phyloP scores from a whole-genome alignment of 306 rosid genomes.

The Pyrus bretschneideri region DNA sequence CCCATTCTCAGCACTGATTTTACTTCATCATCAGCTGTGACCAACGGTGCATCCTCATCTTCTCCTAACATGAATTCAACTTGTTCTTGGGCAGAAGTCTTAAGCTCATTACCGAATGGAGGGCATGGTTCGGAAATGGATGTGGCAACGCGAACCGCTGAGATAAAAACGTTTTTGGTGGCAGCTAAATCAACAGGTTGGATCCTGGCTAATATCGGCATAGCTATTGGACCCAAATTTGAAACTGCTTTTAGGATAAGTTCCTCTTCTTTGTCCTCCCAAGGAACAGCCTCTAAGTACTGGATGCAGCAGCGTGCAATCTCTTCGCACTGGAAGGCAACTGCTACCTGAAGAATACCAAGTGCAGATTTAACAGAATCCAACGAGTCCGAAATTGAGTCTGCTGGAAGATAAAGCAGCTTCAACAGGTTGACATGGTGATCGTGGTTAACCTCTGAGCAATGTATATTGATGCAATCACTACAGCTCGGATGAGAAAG shows the following conservation, averaged over 20 bases:
- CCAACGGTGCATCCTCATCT: conserved; percentile 42
- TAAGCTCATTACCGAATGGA: conserved; percentile 72
- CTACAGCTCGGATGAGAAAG: conserved; percentile 10
- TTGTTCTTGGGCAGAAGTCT: conserved; percentile 88
- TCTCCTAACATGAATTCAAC: conserved; percentile 87
- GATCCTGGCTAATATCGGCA: conserved; percentile 31
- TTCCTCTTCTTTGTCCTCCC: conserved; percentile 36
- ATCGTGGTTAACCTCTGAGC: conserved; percentile 25
- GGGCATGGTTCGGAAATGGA: conserved; percentile 62
- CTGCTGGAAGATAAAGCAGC: conserved; percentile 21
- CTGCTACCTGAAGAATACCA: conserved; percentile 20
- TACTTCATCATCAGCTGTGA: conserved; percentile 65
- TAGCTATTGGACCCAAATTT: conserved; percentile 26
- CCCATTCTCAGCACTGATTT: conserved; percentile 53
- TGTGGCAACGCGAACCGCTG: conserved; percentile 75
- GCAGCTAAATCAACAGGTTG: conserved; percentile 37
- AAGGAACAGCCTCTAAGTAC: conserved; percentile 32
- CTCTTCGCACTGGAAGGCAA: conserved; percentile 28
- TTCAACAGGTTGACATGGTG: conserved; percentile 26
- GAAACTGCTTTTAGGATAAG: conserved; percentile 23
- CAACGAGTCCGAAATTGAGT: conserved; percentile 14
- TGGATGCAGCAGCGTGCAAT: conserved; percentile 18
- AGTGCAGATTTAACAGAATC: conserved; percentile 23
- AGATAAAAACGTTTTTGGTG: conserved; percentile 71
- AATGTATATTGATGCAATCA: conserved; percentile 19